Conservation (phyloP, 805 yeast genomes). For the Kluyveromyces starmeri region DNA sequence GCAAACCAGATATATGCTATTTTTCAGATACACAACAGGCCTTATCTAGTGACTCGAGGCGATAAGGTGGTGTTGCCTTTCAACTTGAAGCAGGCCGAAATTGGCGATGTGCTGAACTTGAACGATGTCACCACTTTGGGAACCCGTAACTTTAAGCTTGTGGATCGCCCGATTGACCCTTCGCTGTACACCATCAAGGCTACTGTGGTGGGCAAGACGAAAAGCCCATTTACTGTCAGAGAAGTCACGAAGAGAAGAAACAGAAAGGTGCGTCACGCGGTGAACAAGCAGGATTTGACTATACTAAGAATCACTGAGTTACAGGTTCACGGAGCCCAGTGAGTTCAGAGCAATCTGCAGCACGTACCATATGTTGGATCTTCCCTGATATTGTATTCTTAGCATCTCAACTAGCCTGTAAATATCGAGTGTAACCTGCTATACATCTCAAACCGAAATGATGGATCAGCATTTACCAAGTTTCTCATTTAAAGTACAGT, state of each 20-base stretch:
- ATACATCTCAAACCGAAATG: too few relatives aligned
- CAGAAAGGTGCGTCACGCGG: slow-evolving; percentile 60
- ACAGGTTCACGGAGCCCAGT: slow-evolving; percentile 34
- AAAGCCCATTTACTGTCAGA: slow-evolving; percentile 63
- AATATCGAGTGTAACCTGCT: too few relatives aligned
- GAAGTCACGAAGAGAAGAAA: slow-evolving; percentile 74
- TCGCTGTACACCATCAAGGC: slow-evolving; percentile 56
- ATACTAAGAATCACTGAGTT: slow-evolving; percentile 69
- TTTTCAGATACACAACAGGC: slow-evolving; percentile 70
- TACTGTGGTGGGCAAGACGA: slow-evolving; percentile 77
- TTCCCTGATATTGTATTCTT: too few relatives aligned
- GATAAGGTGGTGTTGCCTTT: slow-evolving; percentile 77
- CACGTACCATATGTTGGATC: too few relatives aligned
- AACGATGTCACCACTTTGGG: slow-evolving; percentile 77
- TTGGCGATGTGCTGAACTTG: slow-evolving; percentile 75
- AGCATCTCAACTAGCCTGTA: too few relatives aligned
- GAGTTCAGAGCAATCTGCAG: too few relatives aligned
- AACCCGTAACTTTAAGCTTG: slow-evolving; percentile 67
- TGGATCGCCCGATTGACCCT: slow-evolving; percentile 46
- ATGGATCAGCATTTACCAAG: too few relatives aligned
- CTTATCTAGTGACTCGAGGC: slow-evolving; percentile 85
- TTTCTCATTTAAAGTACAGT: too few relatives aligned
- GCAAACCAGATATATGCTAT: slow-evolving; percentile 72
- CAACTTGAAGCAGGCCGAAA: slow-evolving; percentile 60
- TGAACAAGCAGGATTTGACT: slow-evolving; percentile 65